Conservation (phyloP, 116 monocot genomes). For the Dioscorea cayenensis region DNA sequence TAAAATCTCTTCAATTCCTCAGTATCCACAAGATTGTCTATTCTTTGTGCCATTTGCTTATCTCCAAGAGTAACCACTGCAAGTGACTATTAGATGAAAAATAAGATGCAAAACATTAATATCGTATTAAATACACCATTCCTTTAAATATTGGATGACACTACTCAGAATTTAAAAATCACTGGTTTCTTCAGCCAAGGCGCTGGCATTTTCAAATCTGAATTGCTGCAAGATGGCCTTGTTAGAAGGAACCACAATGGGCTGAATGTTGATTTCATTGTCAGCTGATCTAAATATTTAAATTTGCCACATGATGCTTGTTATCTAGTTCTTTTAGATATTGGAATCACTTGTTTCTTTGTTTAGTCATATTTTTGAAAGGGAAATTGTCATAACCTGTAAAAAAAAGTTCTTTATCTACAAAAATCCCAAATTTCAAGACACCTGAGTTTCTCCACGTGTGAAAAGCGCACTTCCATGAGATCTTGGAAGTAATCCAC, state of each 20-base stretch:
- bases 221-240: neutral
- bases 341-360: too few species aligned
- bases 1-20: conserved; percentile 92
- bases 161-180: neutral
- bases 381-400: too few species aligned
- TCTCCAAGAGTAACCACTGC: conserved; percentile 95
- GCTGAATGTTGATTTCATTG: neutral
- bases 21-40: conserved; percentile 92
- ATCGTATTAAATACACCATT: neutral
- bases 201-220: neutral
- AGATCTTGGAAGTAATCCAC: conserved; percentile 91
- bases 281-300: neutral
- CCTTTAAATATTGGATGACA: neutral
- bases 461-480: conserved; percentile 99
- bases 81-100: conserved; percentile 58
- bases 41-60: conserved; percentile 94
- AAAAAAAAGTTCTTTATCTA: too few species aligned
- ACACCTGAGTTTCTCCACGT: conserved; percentile 95
- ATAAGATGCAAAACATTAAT: neutral
- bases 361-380: too few species aligned
- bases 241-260: neutral
- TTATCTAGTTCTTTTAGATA: too few species aligned
- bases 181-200: neutral
- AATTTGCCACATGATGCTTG: neutral
- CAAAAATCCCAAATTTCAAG: neutral